Base-by-base conservation (phyloP, 2,329 filamentous ascomycete species). In the Xylariaceae sp. region DNA sequence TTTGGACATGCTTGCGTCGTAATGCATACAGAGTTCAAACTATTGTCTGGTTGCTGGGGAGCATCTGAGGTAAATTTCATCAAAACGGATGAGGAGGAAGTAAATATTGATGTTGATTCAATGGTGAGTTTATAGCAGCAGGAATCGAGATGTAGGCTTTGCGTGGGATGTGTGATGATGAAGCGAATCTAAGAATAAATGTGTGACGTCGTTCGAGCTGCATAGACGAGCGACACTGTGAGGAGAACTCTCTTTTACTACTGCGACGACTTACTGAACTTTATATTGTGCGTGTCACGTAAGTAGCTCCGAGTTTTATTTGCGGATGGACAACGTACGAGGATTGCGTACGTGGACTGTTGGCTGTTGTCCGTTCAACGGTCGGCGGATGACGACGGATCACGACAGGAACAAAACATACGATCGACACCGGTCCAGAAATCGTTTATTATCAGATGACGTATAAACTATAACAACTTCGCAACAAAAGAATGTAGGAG, bases 401-500 rank as follows among this genome's bases (percentile, higher is more conserved):
- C 37, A 42, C 37, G 37, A 42, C 37, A 13, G 7, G 8, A 42
- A 42, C 37, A 42, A 42, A 42, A 42, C 37, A 13, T 42, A 42
- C 37, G 37, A 42, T 42, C 3, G 8, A 4, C 2, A 7, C 9
- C 11, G 37, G 11, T 3, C 37, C 8, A 8, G 11, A 13, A 8
- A 2, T 10, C 8, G 8, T 42, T 42, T 42, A 42, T 13, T 42
- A 42, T 42, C 37, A 42, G 7, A 30, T 5, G 37, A 11, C 8
- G 37, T 10, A 42, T 42, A 42, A 42, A 13, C 8, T 13, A 39
- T 11, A 6, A 39, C 2, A 39, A 23, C n/a, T 9, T 37, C 8
- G 37, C 37, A 39, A 8, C 8, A 11, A 45, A 45, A n/a, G 61
- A 56, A 78, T 80, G 75, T 80, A 65, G 78, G 78, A 77, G 70